Conservation (phyloP, 1,139 yeast species). For the Candida albicans region DNA sequence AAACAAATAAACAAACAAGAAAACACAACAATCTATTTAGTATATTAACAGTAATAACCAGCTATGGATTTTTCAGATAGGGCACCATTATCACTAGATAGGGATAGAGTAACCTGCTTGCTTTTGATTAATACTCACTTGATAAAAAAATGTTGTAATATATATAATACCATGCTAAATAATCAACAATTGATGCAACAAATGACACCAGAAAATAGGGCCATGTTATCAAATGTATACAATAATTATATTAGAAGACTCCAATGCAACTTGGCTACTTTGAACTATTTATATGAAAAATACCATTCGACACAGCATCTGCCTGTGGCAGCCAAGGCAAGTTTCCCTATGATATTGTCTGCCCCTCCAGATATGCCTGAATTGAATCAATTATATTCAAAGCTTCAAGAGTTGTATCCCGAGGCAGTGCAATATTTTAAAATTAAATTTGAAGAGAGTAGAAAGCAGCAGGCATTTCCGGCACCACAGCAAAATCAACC, state of each 20-base stretch:
- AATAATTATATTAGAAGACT: slow-evolving; percentile 53
- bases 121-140: slow-evolving; percentile 54
- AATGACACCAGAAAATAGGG: slow-evolving; percentile 38
- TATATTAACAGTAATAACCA: neutral
- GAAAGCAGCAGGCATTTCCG: slow-evolving; percentile 23
- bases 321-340: slow-evolving; percentile 25
- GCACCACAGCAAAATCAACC: slow-evolving; percentile 11
- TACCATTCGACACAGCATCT: slow-evolving; percentile 35
- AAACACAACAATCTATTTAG: neutral
- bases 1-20: slow-evolving; percentile 3
- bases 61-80: slow-evolving; percentile 13
- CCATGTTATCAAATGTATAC: slow-evolving; percentile 44
- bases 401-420: slow-evolving; percentile 54
- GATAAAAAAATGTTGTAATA: slow-evolving; percentile 47
- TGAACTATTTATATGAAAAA: slow-evolving; percentile 53
- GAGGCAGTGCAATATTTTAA: slow-evolving; percentile 54
- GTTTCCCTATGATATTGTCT: slow-evolving; percentile 52
- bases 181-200: slow-evolving; percentile 38
- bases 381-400: slow-evolving; percentile 44
- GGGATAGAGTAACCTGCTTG: slow-evolving; percentile 51
- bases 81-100: slow-evolving; percentile 27
- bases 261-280: slow-evolving; percentile 54
- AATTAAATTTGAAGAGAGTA: slow-evolving; percentile 45
- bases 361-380: slow-evolving; percentile 61
- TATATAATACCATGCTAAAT: slow-evolving; percentile 36